These are phyloP conservation scores for Boeremia exigua DNA, from an alignment of 2,329 filamentous ascomycete genomes.

Conservation along the genomic window DNA sequence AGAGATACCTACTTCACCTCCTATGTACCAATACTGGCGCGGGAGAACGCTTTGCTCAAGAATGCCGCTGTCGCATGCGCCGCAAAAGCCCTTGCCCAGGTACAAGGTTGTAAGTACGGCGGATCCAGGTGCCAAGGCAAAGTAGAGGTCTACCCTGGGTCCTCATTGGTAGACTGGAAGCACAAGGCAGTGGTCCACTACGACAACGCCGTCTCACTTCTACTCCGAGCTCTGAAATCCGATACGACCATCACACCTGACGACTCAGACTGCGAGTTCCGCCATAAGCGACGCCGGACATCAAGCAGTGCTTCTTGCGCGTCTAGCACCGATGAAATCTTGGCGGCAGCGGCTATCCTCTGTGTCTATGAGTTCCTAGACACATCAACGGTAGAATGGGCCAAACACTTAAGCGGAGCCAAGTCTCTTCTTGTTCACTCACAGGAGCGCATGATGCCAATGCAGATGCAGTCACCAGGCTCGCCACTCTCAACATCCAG, in stretches of 20 bases:
- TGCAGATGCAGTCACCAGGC: slow-evolving; percentile 51
- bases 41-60: slow-evolving; percentile 56
- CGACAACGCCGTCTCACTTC: slow-evolving; percentile 62
- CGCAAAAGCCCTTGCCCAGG: slow-evolving; percentile 65
- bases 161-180: slow-evolving; percentile 60
- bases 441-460: slow-evolving; percentile 57
- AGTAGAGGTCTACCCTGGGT: slow-evolving; percentile 60
- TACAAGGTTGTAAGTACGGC: slow-evolving; percentile 59
- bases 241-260: slow-evolving; percentile 41
- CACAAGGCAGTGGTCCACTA: slow-evolving; percentile 68
- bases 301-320: slow-evolving; percentile 49
- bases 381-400: slow-evolving; percentile 67
- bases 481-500: slow-evolving; percentile 34
- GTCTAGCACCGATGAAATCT: slow-evolving; percentile 63
- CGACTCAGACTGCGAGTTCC: slow-evolving; percentile 35
- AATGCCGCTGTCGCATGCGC: slow-evolving; percentile 67
- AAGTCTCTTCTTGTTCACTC: slow-evolving; percentile 66
- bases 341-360: slow-evolving; percentile 70
- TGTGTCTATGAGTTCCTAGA: slow-evolving; percentile 74
- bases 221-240: slow-evolving; percentile 45
- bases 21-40: slow-evolving; percentile 64
- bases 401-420: slow-evolving; percentile 68
- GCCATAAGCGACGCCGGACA: slow-evolving; percentile 50
- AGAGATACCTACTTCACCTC: slow-evolving; percentile 65
- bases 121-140: slow-evolving; percentile 56